Conservation (phyloP, 1,284 basidiomycete species). For the Phellinidium pouzarii region DNA sequence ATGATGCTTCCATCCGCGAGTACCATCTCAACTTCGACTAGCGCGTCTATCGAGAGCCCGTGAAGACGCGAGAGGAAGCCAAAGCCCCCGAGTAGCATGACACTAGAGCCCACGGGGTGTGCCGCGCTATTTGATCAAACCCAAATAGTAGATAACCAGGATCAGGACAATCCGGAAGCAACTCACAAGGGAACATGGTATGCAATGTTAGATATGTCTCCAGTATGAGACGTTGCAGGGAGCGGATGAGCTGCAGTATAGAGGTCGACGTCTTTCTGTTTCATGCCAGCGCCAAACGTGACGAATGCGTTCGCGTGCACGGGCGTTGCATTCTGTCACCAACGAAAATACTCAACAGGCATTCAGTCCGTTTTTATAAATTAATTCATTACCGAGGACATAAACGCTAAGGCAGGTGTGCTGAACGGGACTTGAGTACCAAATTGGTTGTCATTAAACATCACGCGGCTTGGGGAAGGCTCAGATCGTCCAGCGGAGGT, state of each 20-base stretch:
- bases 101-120: slow-evolving; percentile 72
- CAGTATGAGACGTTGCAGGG: slow-evolving; percentile 44
- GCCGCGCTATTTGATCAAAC: slow-evolving; percentile 47
- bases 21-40: slow-evolving; percentile 83
- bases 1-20: slow-evolving; percentile 74
- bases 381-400: background rate
- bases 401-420: background rate
- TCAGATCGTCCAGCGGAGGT: background rate
- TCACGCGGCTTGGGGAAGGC: background rate
- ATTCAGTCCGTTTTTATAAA: background rate
- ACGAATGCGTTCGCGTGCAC: slow-evolving; percentile 67
- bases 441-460: background rate
- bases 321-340: slow-evolving; percentile 35
- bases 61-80: slow-evolving; percentile 81
- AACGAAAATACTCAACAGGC: background rate
- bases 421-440: background rate
- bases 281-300: slow-evolving; percentile 76
- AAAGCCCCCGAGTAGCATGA: slow-evolving; percentile 85
- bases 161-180: slow-evolving; percentile 13
- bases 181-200: slow-evolving; percentile 80
- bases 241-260: slow-evolving; percentile 67
- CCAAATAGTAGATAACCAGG: slow-evolving; percentile 5
- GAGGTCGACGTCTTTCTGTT: slow-evolving; percentile 77
- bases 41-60: slow-evolving; percentile 79
- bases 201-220: slow-evolving; percentile 52